These are phyloP conservation scores for Tranzscheliella williamsii DNA, from an alignment of 1,284 basidiomycete species.

Conservation along the genomic window DNA sequence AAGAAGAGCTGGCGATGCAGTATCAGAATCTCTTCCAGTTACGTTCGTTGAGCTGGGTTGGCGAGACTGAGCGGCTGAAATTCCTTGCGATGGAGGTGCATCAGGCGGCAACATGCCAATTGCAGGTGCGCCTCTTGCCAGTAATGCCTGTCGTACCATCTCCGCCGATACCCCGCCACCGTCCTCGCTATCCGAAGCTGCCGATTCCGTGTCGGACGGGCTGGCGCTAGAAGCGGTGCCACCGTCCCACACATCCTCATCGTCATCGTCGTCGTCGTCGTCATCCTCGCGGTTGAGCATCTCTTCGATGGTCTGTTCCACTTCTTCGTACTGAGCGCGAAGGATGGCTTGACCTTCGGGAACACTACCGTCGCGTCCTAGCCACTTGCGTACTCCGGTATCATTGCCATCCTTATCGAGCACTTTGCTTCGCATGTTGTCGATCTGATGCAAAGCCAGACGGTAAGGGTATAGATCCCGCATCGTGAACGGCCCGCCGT, in stretches of 20 bases:
- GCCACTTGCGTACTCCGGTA: slow-evolving; percentile 50
- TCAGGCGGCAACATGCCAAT: slow-evolving; percentile 26
- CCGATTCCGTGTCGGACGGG: slow-evolving; percentile 22
- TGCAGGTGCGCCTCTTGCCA: slow-evolving; percentile 26
- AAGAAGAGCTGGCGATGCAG: background rate
- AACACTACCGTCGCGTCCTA: slow-evolving; percentile 71
- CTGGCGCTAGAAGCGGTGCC: slow-evolving; percentile 31
- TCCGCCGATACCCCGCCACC: slow-evolving; percentile 24
- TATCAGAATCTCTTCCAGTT: slow-evolving; percentile 6
- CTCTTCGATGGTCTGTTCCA: slow-evolving; percentile 84
- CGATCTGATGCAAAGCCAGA: slow-evolving; percentile 92
- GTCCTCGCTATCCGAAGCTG: slow-evolving; percentile 28
- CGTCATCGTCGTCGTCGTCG: slow-evolving; percentile 55
- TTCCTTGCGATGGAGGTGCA: slow-evolving; percentile 16
- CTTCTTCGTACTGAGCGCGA: slow-evolving; percentile 93
- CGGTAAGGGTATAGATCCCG: slow-evolving; percentile 97
- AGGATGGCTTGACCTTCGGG: slow-evolving; percentile 97
- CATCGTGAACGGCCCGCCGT: slow-evolving; percentile 91
- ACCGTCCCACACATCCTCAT: slow-evolving; percentile 40
- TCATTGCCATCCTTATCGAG: slow-evolving; percentile 68
- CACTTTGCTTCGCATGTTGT: slow-evolving; percentile 87
- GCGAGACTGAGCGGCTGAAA: slow-evolving; percentile 16
- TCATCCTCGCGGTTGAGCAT: slow-evolving; percentile 60
- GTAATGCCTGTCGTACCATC: slow-evolving; percentile 28
- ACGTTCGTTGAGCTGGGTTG: slow-evolving; percentile 21